Evolutionary conservation across 768 basidiomycete species (phyloP).

Genomic region (Dioszegia hungarica): DNA sequence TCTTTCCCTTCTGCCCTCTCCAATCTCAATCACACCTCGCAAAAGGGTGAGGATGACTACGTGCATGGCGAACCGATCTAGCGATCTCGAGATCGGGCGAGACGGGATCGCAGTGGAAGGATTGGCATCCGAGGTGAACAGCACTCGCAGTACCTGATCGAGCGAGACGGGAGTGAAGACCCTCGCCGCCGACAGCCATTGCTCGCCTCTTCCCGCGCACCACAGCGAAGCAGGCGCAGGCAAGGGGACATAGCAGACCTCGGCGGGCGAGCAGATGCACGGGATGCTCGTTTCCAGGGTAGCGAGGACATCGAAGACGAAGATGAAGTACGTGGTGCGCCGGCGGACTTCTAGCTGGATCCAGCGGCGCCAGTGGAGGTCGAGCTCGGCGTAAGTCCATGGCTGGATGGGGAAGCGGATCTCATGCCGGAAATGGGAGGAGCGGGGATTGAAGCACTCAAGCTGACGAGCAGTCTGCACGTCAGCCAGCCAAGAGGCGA

Average conservation of each 20-base stretch:
- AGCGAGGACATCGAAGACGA: background rate
- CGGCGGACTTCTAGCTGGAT: background rate
- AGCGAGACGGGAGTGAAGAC: background rate
- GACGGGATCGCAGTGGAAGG: too few species aligned
- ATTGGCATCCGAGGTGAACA: too few species aligned
- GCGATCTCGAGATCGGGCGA: background rate
- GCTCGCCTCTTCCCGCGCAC: background rate
- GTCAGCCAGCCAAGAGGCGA: too few species aligned
- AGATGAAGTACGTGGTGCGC: background rate
- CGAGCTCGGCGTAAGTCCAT: background rate
- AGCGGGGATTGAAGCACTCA: background rate
- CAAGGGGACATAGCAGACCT: background rate
- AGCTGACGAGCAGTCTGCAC: background rate
- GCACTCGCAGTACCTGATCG: background rate
- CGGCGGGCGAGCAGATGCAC: background rate
- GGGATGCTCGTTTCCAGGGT: background rate
- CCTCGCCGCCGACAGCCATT: background rate
- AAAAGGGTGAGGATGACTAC: background rate
- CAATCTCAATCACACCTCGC: background rate
- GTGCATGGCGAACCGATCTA: background rate
- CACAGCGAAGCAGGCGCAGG: background rate
- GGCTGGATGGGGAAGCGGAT: background rate
- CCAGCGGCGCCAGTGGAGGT: conserved; percentile 2
- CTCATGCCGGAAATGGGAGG: background rate
- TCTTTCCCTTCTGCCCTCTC: background rate